Percentiles rank a stretch among this genome's conserved stretches.
These are phyloP conservation scores for Suillus paluster DNA, from an alignment of 768 basidiomycete species.

Conservation along the genomic window DNA sequence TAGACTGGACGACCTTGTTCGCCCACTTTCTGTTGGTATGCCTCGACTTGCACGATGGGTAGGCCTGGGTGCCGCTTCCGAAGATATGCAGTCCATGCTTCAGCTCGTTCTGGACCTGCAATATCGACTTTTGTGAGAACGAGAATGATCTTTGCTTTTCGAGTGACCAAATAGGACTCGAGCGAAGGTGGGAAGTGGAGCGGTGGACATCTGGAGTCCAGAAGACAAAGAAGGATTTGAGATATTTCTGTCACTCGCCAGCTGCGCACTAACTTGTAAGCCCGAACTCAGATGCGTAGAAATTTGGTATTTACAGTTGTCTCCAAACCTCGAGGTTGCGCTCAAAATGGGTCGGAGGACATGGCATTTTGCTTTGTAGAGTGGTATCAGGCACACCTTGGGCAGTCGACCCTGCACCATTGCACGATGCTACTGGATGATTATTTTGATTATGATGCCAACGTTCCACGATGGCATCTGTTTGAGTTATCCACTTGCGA, in stretches of 20 bases:
- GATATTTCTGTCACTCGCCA: conserved; percentile 96
- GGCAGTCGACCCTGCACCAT: conserved; percentile 10
- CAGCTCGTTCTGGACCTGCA: conserved; percentile 63
- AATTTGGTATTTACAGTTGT: conserved; percentile 64
- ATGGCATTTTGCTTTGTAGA: conserved; percentile 45
- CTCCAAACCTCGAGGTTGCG: conserved; percentile 94
- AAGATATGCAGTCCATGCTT: conserved; percentile 70
- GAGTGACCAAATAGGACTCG: conserved; percentile 54
- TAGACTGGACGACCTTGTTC: conserved; percentile 53
- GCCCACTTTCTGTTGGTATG: conserved; percentile 62
- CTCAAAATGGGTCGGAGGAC: conserved; percentile 82
- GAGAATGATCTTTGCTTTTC: conserved; percentile 50
- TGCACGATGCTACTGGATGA: conserved; percentile 2
- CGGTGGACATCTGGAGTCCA: conserved; percentile 89
- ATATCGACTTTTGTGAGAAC: conserved; percentile 92
- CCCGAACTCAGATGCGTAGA: conserved; percentile 2
- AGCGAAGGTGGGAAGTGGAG: conserved; percentile 88
- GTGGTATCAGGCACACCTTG: conserved; percentile 11
- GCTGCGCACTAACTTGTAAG: conserved; percentile 40
- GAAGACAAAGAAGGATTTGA: conserved; percentile 83
- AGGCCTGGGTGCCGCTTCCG: conserved; percentile 53
- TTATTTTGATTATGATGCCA: conserved; percentile 49
- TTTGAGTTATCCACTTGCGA: conserved; percentile 74
- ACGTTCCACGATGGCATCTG: conserved; percentile 56
- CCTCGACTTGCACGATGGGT: conserved; percentile 75